phyloP scores from a whole-genome alignment of 805 yeast genomes.

The Yarrowia sp. region DNA sequence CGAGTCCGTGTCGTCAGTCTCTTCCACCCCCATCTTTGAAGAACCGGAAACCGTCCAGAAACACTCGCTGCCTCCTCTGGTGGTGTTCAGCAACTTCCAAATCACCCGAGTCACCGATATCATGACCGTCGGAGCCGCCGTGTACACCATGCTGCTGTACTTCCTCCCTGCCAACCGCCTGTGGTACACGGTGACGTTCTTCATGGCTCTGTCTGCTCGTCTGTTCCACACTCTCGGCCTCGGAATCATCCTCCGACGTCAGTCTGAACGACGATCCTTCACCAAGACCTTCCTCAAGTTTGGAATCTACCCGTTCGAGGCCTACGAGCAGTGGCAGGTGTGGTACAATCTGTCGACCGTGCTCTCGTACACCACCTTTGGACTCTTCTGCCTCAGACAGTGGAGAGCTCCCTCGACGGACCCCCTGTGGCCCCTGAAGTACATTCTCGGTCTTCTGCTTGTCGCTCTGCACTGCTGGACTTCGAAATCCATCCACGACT shows the following conservation, averaged over 20 bases:
- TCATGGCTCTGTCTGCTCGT: conserved; percentile 56
- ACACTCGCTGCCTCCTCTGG: conserved; percentile 50
- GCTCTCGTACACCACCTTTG: conserved; percentile 63
- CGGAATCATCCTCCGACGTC: conserved; percentile 61
- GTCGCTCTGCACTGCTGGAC: conserved; percentile 72
- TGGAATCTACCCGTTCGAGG: conserved; percentile 68
- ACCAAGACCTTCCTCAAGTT: conserved; percentile 69
- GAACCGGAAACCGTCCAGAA: conserved; percentile 32
- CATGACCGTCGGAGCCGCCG: conserved; percentile 53
- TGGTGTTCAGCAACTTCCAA: conserved; percentile 69
- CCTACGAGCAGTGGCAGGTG: conserved; percentile 76
- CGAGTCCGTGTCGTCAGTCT: conserved; percentile 2
- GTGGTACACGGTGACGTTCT: conserved; percentile 50
- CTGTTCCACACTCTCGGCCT: conserved; percentile 59
- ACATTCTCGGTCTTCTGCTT: conserved; percentile 65
- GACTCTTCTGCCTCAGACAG: conserved; percentile 47
- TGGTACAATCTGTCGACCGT: conserved; percentile 61
- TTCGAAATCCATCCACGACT: conserved; percentile 67
- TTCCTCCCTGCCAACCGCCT: conserved; percentile 48
- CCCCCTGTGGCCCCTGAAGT: conserved; percentile 54
- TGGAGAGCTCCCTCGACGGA: conserved; percentile 46
- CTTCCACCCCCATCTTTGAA: not conserved
- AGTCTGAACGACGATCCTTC: conserved; percentile 66
- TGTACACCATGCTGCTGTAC: conserved; percentile 54
- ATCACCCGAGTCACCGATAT: conserved; percentile 68